phyloP scores from a whole-genome alignment of 192 early-diverging fungal genomes.

The Lobulomyces angularis region DNA sequence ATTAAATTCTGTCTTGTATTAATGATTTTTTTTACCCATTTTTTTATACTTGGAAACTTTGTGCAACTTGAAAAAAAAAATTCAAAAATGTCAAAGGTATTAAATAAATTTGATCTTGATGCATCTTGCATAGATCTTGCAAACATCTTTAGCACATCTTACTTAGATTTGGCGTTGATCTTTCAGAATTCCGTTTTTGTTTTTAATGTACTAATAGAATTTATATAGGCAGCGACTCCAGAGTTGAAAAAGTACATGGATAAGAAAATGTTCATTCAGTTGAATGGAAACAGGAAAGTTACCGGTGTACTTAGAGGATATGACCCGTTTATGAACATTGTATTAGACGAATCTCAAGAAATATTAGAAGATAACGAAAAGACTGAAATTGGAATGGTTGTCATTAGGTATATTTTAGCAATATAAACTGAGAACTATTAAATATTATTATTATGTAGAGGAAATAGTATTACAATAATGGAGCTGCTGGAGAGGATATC shows the following conservation, averaged over 20 bases:
- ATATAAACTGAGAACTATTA: not conserved
- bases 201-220: no score
- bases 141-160: no score
- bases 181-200: no score
- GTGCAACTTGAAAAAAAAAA: no score
- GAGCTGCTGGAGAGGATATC: constrained; percentile 58
- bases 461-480: constrained; percentile 60
- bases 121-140: no score
- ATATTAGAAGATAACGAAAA: constrained; percentile 55
- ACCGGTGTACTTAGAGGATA: constrained; percentile 93
- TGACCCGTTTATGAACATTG: constrained; percentile 99
- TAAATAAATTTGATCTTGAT: no score
- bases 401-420: no score
- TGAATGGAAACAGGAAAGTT: constrained; percentile 84
- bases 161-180: no score
- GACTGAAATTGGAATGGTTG: constrained; percentile 76
- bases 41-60: no score
- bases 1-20: no score
- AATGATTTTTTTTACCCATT: no score
- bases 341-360: constrained; percentile 85
- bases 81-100: no score
- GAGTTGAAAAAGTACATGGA: constrained; percentile 79
- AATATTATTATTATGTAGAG: constrained; percentile 47
- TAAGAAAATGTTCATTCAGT: constrained; percentile 77
- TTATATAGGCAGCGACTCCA: constrained; percentile 46